Conservation (phyloP, 257 asterid species). For the Solanum neorickii region DNA sequence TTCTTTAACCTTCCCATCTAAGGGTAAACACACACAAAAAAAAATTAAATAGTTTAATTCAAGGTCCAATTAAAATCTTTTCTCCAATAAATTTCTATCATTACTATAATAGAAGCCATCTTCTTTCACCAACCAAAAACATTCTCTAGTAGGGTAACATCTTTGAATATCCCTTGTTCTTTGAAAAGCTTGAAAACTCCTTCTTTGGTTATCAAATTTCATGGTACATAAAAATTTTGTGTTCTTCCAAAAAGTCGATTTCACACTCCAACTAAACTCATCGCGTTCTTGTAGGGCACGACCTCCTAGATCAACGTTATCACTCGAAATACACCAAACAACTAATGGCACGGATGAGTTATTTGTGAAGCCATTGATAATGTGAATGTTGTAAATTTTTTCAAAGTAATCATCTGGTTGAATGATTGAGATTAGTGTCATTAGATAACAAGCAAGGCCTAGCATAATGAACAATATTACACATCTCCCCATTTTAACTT, state of each 20-base stretch:
- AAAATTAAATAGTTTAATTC: background rate
- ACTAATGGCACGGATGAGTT: slow-evolving; percentile 42
- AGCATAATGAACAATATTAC: slow-evolving; percentile 6
- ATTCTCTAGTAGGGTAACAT: slow-evolving; percentile 15
- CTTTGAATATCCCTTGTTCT: slow-evolving; percentile 17
- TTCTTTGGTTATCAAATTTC: slow-evolving; percentile 22
- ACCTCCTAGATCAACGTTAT: slow-evolving; percentile 23
- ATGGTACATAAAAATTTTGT: slow-evolving; percentile 23
- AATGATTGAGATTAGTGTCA: background rate
- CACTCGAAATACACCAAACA: slow-evolving; percentile 29
- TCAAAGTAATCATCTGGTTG: background rate
- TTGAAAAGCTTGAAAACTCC: slow-evolving; percentile 23
- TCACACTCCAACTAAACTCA: slow-evolving; percentile 33
- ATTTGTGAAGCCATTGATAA: slow-evolving; percentile 45
- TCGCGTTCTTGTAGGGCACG: slow-evolving; percentile 43
- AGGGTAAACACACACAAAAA: background rate
- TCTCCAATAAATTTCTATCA: slow-evolving; percentile 21
- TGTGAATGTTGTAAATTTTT: slow-evolving; percentile 18
- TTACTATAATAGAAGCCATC: slow-evolving; percentile 41
- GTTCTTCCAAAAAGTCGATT: background rate
- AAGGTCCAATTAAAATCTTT: slow-evolving; percentile 23
- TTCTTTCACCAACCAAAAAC: slow-evolving; percentile 43
- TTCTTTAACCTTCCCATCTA: background rate
- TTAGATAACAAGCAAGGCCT: slow-evolving; percentile 5
- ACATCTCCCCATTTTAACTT: slow-evolving; percentile 6